Base-by-base conservation (phyloP, 148 eudicot species). In the Chenopodium berlandieri region DNA sequence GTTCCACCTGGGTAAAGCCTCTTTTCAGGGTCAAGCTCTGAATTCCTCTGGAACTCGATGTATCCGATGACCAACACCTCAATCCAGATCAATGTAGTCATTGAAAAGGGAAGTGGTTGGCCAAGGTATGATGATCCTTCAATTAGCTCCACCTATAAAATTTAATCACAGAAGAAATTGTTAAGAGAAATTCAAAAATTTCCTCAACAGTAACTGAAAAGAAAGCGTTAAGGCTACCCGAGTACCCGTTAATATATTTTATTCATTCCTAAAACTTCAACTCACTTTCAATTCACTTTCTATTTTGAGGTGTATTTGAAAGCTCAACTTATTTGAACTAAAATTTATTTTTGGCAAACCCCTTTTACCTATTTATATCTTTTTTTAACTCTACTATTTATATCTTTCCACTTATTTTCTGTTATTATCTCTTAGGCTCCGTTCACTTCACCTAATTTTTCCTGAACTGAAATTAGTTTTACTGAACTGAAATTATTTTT, bases 111-210 rank as follows among this genome's bases (percentile, higher is more conserved):
- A 31, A 97, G 95, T 19, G 98, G 97, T 84, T 97, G 99, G 0
- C 99, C 98, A 17, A 97, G 86, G 90, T 94, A 94, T 1, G 98
- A 94, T 81, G 99, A 90, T 75, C 99, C 99, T 64, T 96, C 99
- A 22, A 96, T 82, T 4, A 96, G 88, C 87, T 96, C 99, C 76
- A 96, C 99, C 98, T 96, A 84, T 64, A 73, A 50, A 79, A 54
- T 44, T 23, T 4, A 9, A 23, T 25, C 60, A 70, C 17, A 25
- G 7, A 2, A 70, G n/a, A 19, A 23, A 27, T 0, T 23, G 60
- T 78, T 25, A 2, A 12, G 0, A 37, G 56, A 25, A 52, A 40
- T 71, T 54, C 1, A 5, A 37, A 7, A 4, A 6, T 40, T 40
- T 40, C 66, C 9, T 7, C 22, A 58, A 0, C 10, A 5, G 44